These are phyloP conservation scores for Fraxinus ornus DNA, from an alignment of 305 asterid genomes.

Conservation along the genomic window DNA sequence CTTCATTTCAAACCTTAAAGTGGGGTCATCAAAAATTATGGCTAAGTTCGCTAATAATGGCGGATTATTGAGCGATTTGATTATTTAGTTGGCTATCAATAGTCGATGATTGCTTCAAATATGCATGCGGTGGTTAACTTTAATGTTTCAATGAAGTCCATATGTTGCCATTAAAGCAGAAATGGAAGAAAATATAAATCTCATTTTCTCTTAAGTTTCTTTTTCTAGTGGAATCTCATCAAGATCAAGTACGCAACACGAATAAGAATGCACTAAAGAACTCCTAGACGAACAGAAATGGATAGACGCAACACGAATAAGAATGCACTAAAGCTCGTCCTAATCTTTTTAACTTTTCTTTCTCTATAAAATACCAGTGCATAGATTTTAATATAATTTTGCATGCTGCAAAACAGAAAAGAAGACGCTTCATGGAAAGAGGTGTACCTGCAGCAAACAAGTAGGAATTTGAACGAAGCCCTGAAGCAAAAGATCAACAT, in stretches of 20 bases:
- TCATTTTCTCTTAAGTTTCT: not conserved
- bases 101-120: not conserved
- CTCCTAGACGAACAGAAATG: not conserved
- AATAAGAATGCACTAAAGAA: not conserved
- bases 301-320: too few relatives aligned
- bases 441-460: constrained; percentile 66
- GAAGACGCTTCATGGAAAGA: not conserved
- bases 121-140: not conserved
- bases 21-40: not conserved
- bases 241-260: not conserved
- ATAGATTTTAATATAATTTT: not conserved
- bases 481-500: constrained; percentile 80
- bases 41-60: not conserved
- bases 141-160: not conserved
- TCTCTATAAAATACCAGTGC: not conserved
- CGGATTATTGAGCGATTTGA: not conserved
- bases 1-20: not conserved
- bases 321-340: too few relatives aligned
- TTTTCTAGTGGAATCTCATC: not conserved
- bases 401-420: not conserved
- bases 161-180: not conserved
- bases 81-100: not conserved
- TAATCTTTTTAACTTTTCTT: not conserved
- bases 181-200: not conserved
- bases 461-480: constrained; percentile 75